Percentiles rank a stretch among this genome's conserved stretches.
These are phyloP conservation scores for Hemileia vastatrix DNA, from an alignment of 1,284 basidiomycete genomes.

Conservation along the genomic window DNA sequence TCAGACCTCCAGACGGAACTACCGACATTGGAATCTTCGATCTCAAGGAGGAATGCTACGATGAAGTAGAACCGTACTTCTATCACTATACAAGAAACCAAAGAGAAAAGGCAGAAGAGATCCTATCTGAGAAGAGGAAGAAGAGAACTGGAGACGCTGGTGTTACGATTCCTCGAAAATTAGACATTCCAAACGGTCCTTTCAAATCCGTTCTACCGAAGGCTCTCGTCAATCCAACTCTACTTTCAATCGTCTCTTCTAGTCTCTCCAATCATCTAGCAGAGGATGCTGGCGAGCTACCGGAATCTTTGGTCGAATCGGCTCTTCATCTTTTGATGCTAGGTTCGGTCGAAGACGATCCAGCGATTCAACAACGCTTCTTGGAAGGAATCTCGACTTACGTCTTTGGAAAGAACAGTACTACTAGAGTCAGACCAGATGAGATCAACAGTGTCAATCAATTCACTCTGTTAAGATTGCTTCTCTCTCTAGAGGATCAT, in stretches of 20 bases:
- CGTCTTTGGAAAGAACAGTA: background rate
- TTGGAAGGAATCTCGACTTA: background rate
- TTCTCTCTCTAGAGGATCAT: constrained; percentile 28
- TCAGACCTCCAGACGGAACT: constrained; percentile 67
- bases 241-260: constrained; percentile 67
- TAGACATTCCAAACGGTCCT: constrained; percentile 58
- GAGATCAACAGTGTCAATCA: background rate
- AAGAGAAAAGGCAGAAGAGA: constrained; percentile 79
- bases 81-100: constrained; percentile 91
- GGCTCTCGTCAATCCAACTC: constrained; percentile 57
- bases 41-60: constrained; percentile 68
- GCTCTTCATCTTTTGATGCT: constrained; percentile 74
- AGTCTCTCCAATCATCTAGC: constrained; percentile 62
- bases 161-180: constrained; percentile 61
- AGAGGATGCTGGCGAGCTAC: constrained; percentile 29
- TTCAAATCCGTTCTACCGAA: constrained; percentile 56
- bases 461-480: constrained; percentile 28
- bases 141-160: constrained; percentile 54
- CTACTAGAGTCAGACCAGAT: background rate
- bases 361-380: background rate
- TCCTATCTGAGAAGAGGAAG: constrained; percentile 60
- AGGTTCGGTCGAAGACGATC: constrained; percentile 61
- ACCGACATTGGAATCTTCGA: constrained; percentile 77
- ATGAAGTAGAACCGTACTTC: constrained; percentile 89
- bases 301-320: constrained; percentile 80